A percentile compares a stretch with the other conserved stretches of the same genome.
These are phyloP conservation scores for Leccinum subgranulosum DNA, from an alignment of 768 basidiomycete genomes.

Conservation along the genomic window DNA sequence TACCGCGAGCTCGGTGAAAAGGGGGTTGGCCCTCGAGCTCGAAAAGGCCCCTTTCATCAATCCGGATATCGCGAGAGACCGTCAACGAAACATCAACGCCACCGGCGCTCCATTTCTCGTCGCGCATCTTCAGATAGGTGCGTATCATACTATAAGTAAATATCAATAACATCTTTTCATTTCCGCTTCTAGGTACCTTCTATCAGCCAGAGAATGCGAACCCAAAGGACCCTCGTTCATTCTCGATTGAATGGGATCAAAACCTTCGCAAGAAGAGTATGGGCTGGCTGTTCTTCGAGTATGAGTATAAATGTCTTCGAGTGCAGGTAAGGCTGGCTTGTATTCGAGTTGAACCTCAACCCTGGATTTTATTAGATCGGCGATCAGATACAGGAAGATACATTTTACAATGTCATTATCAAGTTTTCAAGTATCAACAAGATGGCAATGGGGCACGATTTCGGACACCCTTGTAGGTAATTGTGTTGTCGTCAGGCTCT, in stretches of 20 bases:
- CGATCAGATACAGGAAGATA: constrained; percentile 48
- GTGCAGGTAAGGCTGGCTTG: constrained; percentile 44
- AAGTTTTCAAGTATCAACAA: constrained; percentile 56
- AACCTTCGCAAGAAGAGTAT: constrained; percentile 44
- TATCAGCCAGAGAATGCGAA: constrained; percentile 24
- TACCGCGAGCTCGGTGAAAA: constrained; percentile 1
- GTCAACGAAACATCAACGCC: constrained; percentile 38
- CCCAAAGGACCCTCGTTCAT: constrained; percentile 42
- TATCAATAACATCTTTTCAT: neutral
- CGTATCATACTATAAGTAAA: constrained; percentile 24
- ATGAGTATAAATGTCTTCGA: constrained; percentile 64
- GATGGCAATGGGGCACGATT: constrained; percentile 59
- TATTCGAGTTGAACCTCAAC: neutral
- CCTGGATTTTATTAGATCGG: constrained; percentile 52
- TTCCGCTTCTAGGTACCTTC: constrained; percentile 21
- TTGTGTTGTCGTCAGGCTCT: constrained; percentile 1
- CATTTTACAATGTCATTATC: constrained; percentile 50
- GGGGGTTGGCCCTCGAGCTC: constrained; percentile 34
- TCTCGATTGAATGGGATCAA: constrained; percentile 70
- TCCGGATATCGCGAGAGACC: constrained; percentile 53
- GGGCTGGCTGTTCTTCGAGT: constrained; percentile 60
- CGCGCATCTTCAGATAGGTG: constrained; percentile 64
- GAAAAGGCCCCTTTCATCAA: constrained; percentile 54
- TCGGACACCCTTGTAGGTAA: constrained; percentile 57
- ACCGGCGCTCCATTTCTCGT: constrained; percentile 53